A percentile compares a stretch with the other conserved stretches of the same genome.
Evolutionary conservation across 2,329 filamentous ascomycete species (phyloP).

Genomic region (Geosmithia putterillii): DNA sequence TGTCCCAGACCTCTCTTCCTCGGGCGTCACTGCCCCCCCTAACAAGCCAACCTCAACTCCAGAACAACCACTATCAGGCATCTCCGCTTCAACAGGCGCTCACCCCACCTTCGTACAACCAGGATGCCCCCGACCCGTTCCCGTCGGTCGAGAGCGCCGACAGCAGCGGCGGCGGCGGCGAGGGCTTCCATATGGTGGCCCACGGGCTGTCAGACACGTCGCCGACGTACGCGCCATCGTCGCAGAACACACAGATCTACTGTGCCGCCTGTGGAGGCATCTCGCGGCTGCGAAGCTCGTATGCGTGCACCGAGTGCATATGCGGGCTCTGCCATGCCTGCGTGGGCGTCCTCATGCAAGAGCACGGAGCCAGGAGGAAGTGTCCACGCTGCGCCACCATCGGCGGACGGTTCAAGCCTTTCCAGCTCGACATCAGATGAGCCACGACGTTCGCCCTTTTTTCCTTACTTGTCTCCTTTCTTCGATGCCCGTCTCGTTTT

Average conservation of each 20-base stretch:
- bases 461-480: background rate
- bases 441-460: background rate
- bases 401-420: constrained; percentile 71
- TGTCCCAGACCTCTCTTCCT: constrained; percentile 52
- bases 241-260: constrained; percentile 76
- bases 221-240: constrained; percentile 46
- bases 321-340: constrained; percentile 85
- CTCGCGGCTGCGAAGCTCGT: constrained; percentile 69
- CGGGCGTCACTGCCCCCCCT: constrained; percentile 50
- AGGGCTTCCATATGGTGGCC: constrained; percentile 58
- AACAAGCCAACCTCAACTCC: constrained; percentile 47
- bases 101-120: constrained; percentile 65
- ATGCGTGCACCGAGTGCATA: constrained; percentile 92
- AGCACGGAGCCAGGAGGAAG: constrained; percentile 63
- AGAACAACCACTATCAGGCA: constrained; percentile 60
- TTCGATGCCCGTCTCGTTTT: constrained; percentile 7
- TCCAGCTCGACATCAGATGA: constrained; percentile 72
- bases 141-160: constrained; percentile 76
- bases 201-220: constrained; percentile 59
- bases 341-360: constrained; percentile 66
- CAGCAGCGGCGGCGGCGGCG: constrained; percentile 34
- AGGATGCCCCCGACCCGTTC: constrained; percentile 64
- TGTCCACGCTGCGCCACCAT: constrained; percentile 72
- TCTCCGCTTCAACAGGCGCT: constrained; percentile 84
- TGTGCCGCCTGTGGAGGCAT: constrained; percentile 77